These are phyloP conservation scores for Aspergillus sp. DNA, from an alignment of 2,329 filamentous ascomycete genomes.

Conservation along the genomic window DNA sequence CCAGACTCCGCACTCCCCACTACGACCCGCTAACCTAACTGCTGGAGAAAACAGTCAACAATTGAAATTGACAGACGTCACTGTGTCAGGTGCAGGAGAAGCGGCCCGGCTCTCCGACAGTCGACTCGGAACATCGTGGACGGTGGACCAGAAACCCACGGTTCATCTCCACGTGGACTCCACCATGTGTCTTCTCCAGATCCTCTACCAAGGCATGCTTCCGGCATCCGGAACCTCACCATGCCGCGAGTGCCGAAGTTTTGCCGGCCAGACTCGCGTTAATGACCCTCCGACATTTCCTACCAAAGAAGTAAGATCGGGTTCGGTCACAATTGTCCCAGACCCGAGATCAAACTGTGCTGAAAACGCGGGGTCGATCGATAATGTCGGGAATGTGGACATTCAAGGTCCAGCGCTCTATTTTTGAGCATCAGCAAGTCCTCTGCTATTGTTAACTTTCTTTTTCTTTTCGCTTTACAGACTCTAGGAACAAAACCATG, in stretches of 20 bases:
- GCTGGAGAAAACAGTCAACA: not conserved
- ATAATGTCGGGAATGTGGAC: not conserved
- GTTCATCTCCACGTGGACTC: not conserved
- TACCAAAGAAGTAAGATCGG: not conserved
- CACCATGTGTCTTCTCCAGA: not conserved
- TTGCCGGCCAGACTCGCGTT: not conserved
- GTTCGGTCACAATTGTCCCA: slow-evolving; percentile 8
- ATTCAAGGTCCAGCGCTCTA: not conserved
- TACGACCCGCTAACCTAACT: not conserved
- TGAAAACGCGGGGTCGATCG: not conserved
- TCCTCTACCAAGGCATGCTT: not conserved
- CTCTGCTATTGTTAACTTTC: not conserved
- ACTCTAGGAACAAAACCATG: not conserved
- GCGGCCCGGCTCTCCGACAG: not conserved
- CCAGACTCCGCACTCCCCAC: not conserved
- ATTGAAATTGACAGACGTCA: not conserved
- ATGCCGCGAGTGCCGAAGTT: slow-evolving; percentile 1
- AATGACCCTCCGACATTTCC: not conserved
- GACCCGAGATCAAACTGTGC: not conserved
- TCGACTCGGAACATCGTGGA: not conserved
- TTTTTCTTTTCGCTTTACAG: not conserved
- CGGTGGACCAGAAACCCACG: not conserved
- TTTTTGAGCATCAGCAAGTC: not conserved
- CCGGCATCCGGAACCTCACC: not conserved
- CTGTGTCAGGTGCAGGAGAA: not conserved